Percentiles rank a stretch among this genome's conserved stretches.
phyloP scores from a whole-genome alignment of 495 filamentous ascomycete species.

The Hypoxylon crocopeplum region DNA sequence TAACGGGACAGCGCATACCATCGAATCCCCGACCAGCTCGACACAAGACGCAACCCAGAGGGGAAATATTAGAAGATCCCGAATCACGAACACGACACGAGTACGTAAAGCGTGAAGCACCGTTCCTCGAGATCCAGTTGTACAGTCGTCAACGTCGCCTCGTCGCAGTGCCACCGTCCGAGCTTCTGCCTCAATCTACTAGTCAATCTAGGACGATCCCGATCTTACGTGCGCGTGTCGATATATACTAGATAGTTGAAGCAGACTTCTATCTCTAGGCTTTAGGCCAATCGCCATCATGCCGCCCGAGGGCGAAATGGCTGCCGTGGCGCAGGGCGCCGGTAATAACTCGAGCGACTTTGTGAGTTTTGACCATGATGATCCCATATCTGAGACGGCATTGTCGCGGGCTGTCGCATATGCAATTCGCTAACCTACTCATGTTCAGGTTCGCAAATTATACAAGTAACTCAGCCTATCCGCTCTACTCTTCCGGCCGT shows the following conservation, averaged over 20 bases:
- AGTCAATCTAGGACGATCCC: constrained; percentile 7
- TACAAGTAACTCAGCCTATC: constrained; percentile 83
- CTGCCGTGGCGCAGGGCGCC: constrained; percentile 48
- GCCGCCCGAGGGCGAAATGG: constrained; percentile 53
- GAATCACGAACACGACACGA: constrained; percentile 29
- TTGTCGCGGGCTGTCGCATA: constrained; percentile 30
- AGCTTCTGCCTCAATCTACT: constrained; percentile 7
- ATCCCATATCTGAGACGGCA: constrained; percentile 15
- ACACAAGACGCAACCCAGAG: constrained; percentile 20
- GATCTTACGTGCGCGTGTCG: constrained; percentile 26
- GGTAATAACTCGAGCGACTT: constrained; percentile 58
- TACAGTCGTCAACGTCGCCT: constrained; percentile 17
- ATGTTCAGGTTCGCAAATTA: constrained; percentile 86
- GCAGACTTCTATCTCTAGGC: constrained; percentile 5
- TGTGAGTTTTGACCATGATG: constrained; percentile 43
- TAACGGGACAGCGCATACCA: constrained; percentile 31
- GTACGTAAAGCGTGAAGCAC: constrained; percentile 32
- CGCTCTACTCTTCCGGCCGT: not conserved
- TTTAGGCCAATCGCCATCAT: constrained; percentile 36
- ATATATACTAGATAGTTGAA: constrained; percentile 18
- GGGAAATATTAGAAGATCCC: constrained; percentile 20
- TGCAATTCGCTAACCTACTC: constrained; percentile 21
- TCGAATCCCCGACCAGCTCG: constrained; percentile 19
- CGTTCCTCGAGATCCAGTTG: constrained; percentile 28
- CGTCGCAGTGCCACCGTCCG: constrained; percentile 20